Conservation (phyloP, 345 rosid species). For the Hirschfeldia incana region DNA sequence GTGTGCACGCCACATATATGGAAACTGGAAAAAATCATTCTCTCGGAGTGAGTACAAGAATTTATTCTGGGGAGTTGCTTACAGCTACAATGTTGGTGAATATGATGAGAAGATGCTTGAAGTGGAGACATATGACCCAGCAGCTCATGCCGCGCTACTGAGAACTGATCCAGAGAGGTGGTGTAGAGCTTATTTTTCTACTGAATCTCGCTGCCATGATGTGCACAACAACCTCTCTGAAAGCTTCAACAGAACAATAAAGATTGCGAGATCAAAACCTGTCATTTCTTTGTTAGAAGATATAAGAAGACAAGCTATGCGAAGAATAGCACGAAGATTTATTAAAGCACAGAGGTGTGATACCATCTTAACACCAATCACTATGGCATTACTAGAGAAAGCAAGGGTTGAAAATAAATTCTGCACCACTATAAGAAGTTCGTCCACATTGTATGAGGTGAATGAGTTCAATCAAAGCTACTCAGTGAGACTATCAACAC, state of each 20-base stretch:
- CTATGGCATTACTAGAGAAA: neutral
- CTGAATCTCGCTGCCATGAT: neutral
- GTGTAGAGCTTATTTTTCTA: neutral
- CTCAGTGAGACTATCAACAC: neutral
- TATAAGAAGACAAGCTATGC: neutral
- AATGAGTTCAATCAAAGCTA: neutral
- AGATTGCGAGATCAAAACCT: neutral
- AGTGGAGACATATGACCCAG: neutral
- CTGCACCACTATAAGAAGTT: neutral
- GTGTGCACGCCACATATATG: too few species aligned
- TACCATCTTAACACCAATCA: neutral
- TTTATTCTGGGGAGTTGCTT: too few species aligned
- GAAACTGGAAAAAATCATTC: too few species aligned
- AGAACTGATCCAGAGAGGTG: neutral
- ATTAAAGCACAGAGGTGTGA: neutral
- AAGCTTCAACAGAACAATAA: neutral
- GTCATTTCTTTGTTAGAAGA: neutral
- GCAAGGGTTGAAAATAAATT: neutral
- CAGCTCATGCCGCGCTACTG: neutral
- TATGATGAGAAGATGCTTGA: too few species aligned
- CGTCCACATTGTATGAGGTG: neutral
- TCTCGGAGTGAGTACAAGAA: too few species aligned
- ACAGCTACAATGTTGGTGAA: too few species aligned
- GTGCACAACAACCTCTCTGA: neutral
- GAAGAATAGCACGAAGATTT: neutral